Base-by-base conservation (phyloP, 257 asterid genomes). In the Capsicum rhomboideum region DNA sequence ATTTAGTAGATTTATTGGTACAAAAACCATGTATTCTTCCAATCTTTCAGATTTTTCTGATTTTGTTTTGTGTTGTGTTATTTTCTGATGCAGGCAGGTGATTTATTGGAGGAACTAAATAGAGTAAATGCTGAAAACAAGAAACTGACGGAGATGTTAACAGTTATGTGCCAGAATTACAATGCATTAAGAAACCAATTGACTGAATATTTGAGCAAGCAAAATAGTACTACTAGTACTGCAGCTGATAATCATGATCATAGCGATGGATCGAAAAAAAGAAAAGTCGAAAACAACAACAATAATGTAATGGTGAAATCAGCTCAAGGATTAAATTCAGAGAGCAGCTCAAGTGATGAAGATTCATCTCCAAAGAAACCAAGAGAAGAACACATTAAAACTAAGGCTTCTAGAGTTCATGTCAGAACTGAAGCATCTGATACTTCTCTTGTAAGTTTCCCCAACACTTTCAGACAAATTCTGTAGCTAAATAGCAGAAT, bases 311-410 rank as follows among this genome's bases (percentile, higher is more conserved):
- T 16, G 8, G 14, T 50, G 63, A 77, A 77, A 77, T 50, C 81
- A 14, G 44, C 50, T 77, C 81, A 49, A 77, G 18, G n/a, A 20
- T 42, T 20, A 26, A 14, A 37, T 26, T 89, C 94, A 7, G 98
- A 92, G 83, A 91, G 97, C 85, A 93, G 97, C 88, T 95, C 97
- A 0, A 92, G 96, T 77, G 98, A 93, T 72, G 98, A 95, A 86
- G 97, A 91, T 28, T 31, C 66, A 66, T 90, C 97, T 1, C 78
- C 84, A 37, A 97, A 93, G 93, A 95, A 93, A 84, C 91, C 86
- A 28, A 92, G 84, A 86, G 78, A 40, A 40, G 97, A 67, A 17
- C 96, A 89, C 78, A 75, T 88, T n/a, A 95, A 94, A 78, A 78
- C 97, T 8, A 93, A 90, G 90, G 86, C 91, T 86, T 87, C 96